These are phyloP conservation scores for Phytopythium delawarense DNA, from an alignment of 352 stramenopile species.

Conservation along the genomic window DNA sequence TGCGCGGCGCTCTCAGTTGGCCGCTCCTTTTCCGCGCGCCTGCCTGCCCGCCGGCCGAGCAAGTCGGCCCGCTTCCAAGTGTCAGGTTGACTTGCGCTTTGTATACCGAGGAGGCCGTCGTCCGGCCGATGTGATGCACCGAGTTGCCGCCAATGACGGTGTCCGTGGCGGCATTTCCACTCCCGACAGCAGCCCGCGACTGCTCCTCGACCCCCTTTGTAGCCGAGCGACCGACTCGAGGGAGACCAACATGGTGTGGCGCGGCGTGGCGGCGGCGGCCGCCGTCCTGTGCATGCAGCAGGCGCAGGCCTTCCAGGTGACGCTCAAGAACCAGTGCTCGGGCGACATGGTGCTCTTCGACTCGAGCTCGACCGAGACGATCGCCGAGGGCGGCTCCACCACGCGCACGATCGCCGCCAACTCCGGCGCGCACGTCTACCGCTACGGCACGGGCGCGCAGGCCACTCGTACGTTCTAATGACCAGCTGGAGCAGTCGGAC, in stretches of 20 bases:
- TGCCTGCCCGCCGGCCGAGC: neutral
- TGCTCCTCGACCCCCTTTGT: neutral
- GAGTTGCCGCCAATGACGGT: too few relatives aligned
- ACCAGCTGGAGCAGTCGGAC: neutral
- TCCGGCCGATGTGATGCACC: neutral
- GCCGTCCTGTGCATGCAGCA: constrained; percentile 17
- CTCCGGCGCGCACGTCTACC: constrained; percentile 37
- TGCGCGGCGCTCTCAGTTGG: neutral
- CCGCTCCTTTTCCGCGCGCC: constrained; percentile 1
- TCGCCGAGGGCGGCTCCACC: constrained; percentile 24
- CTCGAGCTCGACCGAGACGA: constrained; percentile 25
- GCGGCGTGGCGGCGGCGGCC: constrained; percentile 18
- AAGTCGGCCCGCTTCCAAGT: too few relatives aligned
- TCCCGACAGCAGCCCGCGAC: constrained; percentile 1
- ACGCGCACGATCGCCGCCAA: constrained; percentile 30
- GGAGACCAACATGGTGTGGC: constrained; percentile 22
- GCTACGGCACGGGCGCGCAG: constrained; percentile 38
- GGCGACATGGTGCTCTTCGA: constrained; percentile 48
- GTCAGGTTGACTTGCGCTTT: neutral
- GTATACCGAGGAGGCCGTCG: neutral
- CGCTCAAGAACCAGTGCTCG: constrained; percentile 46
- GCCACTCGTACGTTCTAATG: constrained; percentile 35
- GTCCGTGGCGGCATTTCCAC: constrained; percentile 2
- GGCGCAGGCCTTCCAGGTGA: constrained; percentile 32
- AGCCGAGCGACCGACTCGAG: neutral